Evolutionary conservation across 257 asterid species (phyloP).

Genomic region (Solanum megistacrolobum): DNA sequence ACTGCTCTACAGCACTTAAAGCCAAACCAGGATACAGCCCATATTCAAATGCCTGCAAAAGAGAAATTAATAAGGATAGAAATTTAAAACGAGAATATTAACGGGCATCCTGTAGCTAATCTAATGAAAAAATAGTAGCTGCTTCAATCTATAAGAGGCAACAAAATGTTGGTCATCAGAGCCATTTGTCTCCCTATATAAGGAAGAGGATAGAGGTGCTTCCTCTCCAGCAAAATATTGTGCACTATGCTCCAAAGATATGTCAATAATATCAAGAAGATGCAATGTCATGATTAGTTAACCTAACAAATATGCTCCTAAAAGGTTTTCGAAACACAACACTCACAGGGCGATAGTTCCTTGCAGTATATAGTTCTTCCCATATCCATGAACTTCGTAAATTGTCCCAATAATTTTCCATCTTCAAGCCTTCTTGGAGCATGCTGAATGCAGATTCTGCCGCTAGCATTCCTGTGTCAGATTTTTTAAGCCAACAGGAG

Average conservation of each 20-base stretch:
- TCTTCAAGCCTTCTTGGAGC: slow-evolving; percentile 44
- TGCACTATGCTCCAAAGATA: background rate
- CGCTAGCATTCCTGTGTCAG: slow-evolving; percentile 67
- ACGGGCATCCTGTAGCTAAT: background rate
- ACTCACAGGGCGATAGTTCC: slow-evolving; percentile 96
- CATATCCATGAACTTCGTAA: slow-evolving; percentile 84
- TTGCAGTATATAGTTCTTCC: slow-evolving; percentile 79
- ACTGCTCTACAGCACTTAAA: slow-evolving; percentile 80
- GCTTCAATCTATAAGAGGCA: background rate
- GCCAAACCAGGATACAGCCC: slow-evolving; percentile 90
- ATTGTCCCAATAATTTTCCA: slow-evolving; percentile 73
- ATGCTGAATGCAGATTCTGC: slow-evolving; percentile 75
- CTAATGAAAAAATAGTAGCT: background rate
- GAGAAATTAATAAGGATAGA: slow-evolving; percentile 2
- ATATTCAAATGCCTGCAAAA: slow-evolving; percentile 80
- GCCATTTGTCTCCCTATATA: background rate
- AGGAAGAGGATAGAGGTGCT: background rate
- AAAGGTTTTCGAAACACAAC: background rate
- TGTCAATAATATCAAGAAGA: background rate
- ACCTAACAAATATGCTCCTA: background rate
- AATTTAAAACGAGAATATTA: background rate
- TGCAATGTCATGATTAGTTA: background rate
- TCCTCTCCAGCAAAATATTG: background rate
- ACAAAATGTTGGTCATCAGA: background rate
- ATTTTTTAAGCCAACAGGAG: background rate